phyloP scores from a whole-genome alignment of 2,329 filamentous ascomycete species.

The Scedosporium minutisporum region DNA sequence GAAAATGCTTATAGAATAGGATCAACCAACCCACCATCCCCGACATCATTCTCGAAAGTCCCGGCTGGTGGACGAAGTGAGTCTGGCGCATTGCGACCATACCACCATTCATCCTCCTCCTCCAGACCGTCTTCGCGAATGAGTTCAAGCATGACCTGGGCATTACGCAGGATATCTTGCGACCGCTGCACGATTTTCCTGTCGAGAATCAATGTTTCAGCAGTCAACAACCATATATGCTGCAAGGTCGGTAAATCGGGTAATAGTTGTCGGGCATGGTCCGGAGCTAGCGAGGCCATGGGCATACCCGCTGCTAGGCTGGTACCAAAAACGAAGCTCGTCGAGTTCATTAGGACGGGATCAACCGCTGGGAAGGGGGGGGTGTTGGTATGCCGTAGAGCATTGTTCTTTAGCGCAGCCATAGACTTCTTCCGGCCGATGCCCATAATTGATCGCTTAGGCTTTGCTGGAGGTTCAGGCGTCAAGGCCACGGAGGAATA shows the following conservation, averaged over 20 bases:
- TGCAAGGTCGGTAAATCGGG: conserved; percentile 47
- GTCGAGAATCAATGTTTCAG: conserved; percentile 52
- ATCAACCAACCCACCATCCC: conserved; percentile 22
- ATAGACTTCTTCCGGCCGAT: conserved; percentile 50
- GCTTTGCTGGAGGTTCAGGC: conserved; percentile 34
- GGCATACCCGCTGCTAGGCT: conserved; percentile 53
- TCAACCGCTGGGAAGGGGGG: conserved; percentile 11
- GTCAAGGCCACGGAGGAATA: conserved; percentile 27
- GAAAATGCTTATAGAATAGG: conserved; percentile 12
- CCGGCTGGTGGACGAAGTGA: conserved; percentile 43
- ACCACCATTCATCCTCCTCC: conserved; percentile 55
- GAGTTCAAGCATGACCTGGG: conserved; percentile 52
- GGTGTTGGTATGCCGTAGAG: conserved; percentile 16
- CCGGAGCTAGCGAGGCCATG: conserved; percentile 44
- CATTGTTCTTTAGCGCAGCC: conserved; percentile 11
- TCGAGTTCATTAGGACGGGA: conserved; percentile 5
- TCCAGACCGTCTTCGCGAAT: conserved; percentile 51
- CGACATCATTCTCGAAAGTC: conserved; percentile 41
- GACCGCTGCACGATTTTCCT: conserved; percentile 47
- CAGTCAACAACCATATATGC: conserved; percentile 53
- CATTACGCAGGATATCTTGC: conserved; percentile 54
- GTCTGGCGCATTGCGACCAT: conserved; percentile 42
- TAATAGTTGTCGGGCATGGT: conserved; percentile 41
- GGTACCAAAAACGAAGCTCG: conserved; percentile 39
- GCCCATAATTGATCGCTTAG: conserved; percentile 40